Evolutionary conservation across 1,139 yeast species (phyloP), one percentile per base, ranked within the genome.

Genomic region (Geotrichum histeridarum): DNA sequence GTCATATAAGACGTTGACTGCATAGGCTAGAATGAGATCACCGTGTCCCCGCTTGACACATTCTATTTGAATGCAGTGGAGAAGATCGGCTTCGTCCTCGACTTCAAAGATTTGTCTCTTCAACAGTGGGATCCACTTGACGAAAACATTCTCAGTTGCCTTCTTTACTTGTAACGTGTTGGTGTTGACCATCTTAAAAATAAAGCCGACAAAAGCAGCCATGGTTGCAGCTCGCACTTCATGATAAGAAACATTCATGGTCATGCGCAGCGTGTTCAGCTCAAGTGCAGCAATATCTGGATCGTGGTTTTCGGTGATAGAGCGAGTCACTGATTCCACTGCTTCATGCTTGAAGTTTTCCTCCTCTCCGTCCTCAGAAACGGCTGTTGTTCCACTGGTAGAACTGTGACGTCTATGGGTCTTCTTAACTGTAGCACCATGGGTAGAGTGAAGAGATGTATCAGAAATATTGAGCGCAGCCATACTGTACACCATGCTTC

Each of bases 171-270:
- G 82, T 61, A 87, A 73, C 0, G 95, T 88, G 56, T 79, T 88
- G 0, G 95, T 86, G 42, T 83, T 78, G 46, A 89, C 79, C 65
- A 85, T 85, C 62, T 86, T 87, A 54, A 80, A 76, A 18, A 87
- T 80, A 64, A 94, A 79, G 50, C 75, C 74, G 48, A 89, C 66
- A 64, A 93, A 75, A 0, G 97, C 94, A 48, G 78, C 77, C 39
- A 83, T 75, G 0, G 96, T 89, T 6, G 96, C 95, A 39, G 75
- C 71, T 67, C 98, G 81, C 12, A 93, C 97, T 66, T 91, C 96
- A 65, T 88, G 95, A 69, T 93, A 93, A 0, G 94, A 80, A 12
- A 90, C 98, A 68, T 93, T 90, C 93, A 91, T 86, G 61, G 96
- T 87, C 99, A 94, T 93, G 72, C 98, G 81, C 65, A 94, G 77